phyloP scores from a whole-genome alignment of 768 basidiomycete genomes.

The Pisolithus tinctorius region DNA sequence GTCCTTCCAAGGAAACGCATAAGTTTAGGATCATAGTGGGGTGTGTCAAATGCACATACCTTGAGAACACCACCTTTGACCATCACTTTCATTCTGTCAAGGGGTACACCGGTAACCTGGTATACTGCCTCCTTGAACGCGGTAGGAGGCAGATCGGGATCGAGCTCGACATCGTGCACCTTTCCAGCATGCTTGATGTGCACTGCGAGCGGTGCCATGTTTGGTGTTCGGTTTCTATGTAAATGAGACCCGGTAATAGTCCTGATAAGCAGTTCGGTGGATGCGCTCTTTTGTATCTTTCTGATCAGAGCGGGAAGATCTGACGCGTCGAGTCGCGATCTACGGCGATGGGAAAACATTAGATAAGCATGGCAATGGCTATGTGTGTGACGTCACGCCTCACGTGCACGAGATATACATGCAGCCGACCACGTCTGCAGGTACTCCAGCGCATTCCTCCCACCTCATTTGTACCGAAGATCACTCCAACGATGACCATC shows the following conservation, averaged over 20 bases:
- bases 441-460: not conserved
- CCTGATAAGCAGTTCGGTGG: too few species aligned
- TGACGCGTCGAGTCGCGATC: slow-evolving; percentile 12
- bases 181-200: slow-evolving; percentile 90
- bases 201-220: slow-evolving; percentile 66
- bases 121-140: slow-evolving; percentile 83
- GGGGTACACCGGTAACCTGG: slow-evolving; percentile 76
- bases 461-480: not conserved
- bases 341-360: slow-evolving; percentile 21
- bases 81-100: slow-evolving; percentile 96
- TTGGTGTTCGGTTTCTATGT: slow-evolving; percentile 3
- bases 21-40: not conserved
- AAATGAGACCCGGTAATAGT: too few species aligned
- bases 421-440: not conserved
- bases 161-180: slow-evolving; percentile 60
- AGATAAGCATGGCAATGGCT: slow-evolving; percentile 16
- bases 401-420: slow-evolving; percentile 12
- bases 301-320: not conserved
- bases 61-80: slow-evolving; percentile 88
- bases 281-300: not conserved
- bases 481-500: slow-evolving; percentile 37
- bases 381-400: slow-evolving; percentile 22
- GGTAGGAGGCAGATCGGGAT: slow-evolving; percentile 59
- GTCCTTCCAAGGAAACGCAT: slow-evolving; percentile 44
- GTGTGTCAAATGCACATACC: slow-evolving; percentile 35